Base-by-base conservation (phyloP, 495 filamentous ascomycete genomes). In the Penicillium psychrofluorescens region DNA sequence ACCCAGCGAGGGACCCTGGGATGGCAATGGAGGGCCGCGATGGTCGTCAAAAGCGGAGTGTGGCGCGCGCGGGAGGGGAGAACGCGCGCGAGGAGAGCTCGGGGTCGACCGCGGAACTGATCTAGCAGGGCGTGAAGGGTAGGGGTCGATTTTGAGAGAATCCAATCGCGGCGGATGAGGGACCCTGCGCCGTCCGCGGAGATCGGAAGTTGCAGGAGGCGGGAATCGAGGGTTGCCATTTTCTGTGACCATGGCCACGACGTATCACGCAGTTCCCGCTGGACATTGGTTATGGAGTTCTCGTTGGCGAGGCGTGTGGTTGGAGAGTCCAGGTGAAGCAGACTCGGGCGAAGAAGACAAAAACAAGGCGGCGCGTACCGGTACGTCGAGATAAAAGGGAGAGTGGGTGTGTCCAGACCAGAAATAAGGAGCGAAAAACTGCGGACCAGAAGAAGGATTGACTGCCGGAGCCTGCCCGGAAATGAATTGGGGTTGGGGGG, bases 171-270 rank as follows among this genome's bases (percentile, higher is more conserved):
- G 61, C 41, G 61, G 59, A 31, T 59, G 54, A 30, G 57, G 59
- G 16, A 52, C 46, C 51, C 60, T 59, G 50, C 62, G 65, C 41
- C 64, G 59, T 46, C 54, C 58, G 38, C 58, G 50, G 39, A 63
- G 49, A 46, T 64, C 62, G 41, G 62, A 56, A 40, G 60, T 56
- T 56, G 49, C 61, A 43, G 55, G 57, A 55, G 58, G 58, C 51
- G 58, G 58, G 56, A 62, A 64, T 52, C 59, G 68, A 61, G 52
- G 45, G 45, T 47, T 58, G 58, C 58, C 66, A 68, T 65, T 63
- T 63, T 60, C 64, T 63, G 67, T 73, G 69, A 69, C 69, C 69
- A 73, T 73, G 65, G 69, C 66, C 69, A 71, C 69, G 58, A 59
- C 42, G 41, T 55, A 53, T 55, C 45, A 63, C 55, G 56, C 61